A percentile compares a stretch with the other conserved stretches of the same genome.
Conservation (phyloP, 1,284 basidiomycete species). For the Ganoderma lingzhi region DNA sequence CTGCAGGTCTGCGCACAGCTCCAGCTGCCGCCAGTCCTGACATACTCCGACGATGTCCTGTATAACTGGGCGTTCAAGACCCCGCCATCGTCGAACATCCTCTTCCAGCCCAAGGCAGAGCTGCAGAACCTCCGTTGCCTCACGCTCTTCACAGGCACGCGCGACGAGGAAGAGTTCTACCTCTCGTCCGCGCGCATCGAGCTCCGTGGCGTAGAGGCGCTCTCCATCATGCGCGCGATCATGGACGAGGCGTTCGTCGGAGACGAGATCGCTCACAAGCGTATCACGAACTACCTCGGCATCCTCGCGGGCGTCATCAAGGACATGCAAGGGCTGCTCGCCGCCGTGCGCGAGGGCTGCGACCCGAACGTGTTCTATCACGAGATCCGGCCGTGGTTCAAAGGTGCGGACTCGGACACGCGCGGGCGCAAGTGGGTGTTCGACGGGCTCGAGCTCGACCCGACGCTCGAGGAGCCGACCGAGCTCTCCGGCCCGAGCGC, state of each 20-base stretch:
- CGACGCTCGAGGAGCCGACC: slow-evolving; percentile 57
- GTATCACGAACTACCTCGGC: slow-evolving; percentile 79
- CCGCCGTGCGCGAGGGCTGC: slow-evolving; percentile 76
- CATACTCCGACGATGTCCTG: slow-evolving; percentile 93
- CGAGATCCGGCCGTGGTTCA: slow-evolving; percentile 92
- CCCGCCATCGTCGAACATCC: slow-evolving; percentile 36
- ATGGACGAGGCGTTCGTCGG: slow-evolving; percentile 94
- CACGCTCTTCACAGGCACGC: slow-evolving; percentile 82
- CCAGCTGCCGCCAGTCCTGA: slow-evolving; percentile 89
- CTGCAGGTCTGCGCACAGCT: slow-evolving; percentile 80
- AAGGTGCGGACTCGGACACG: slow-evolving; percentile 79
- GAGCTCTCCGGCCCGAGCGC: slow-evolving; percentile 90
- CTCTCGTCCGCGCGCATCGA: slow-evolving; percentile 92
- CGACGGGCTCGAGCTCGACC: slow-evolving; percentile 72
- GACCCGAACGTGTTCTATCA: slow-evolving; percentile 87
- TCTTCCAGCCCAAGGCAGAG: slow-evolving; percentile 43
- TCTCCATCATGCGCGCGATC: slow-evolving; percentile 86
- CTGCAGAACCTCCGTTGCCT: slow-evolving; percentile 68
- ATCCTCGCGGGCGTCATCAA: slow-evolving; percentile 75
- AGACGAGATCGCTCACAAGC: slow-evolving; percentile 77
- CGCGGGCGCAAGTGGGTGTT: slow-evolving; percentile 78
- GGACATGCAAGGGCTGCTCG: slow-evolving; percentile 66
- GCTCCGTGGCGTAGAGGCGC: slow-evolving; percentile 86
- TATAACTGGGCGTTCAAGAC: slow-evolving; percentile 84
- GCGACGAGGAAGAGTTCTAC: slow-evolving; percentile 93